Conservation (phyloP, 2,329 filamentous ascomycete species). For the Diaporthe helianthi region DNA sequence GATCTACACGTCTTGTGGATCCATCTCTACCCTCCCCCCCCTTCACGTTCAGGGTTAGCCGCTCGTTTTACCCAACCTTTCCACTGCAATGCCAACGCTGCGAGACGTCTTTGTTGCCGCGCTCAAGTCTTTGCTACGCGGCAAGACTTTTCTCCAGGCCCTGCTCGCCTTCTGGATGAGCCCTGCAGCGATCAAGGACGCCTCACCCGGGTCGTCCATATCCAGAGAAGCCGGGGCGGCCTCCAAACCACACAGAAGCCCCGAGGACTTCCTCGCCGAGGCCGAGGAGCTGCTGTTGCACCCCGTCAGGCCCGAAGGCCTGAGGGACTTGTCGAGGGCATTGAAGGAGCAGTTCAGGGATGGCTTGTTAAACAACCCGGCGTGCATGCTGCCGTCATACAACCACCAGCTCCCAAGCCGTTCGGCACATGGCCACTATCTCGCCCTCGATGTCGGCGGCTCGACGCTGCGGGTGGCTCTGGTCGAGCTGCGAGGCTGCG, state of each 20-base stretch:
- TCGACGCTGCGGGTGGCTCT: constrained; percentile 71
- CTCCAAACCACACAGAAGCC: constrained; percentile 39
- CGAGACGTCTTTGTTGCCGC: constrained; percentile 62
- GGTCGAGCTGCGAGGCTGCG: constrained; percentile 63
- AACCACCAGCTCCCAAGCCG: constrained; percentile 70
- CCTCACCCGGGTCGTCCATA: constrained; percentile 6
- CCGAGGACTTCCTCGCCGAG: constrained; percentile 63
- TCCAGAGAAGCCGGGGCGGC: constrained; percentile 35
- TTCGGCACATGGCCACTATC: constrained; percentile 63
- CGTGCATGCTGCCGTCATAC: constrained; percentile 72
- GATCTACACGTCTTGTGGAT: constrained; percentile 30
- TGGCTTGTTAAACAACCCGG: constrained; percentile 57
- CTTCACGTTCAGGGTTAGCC: constrained; percentile 51
- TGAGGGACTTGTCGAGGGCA: constrained; percentile 54
- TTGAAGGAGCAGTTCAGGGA: constrained; percentile 64
- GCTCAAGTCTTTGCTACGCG: constrained; percentile 64
- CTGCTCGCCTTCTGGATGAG: constrained; percentile 62
- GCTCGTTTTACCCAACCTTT: constrained; percentile 48
- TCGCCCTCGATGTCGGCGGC: constrained; percentile 73
- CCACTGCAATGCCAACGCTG: constrained; percentile 62
- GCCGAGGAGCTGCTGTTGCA: constrained; percentile 60
- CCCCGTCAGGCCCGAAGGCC: constrained; percentile 53
- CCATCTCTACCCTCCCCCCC: constrained; percentile 22
- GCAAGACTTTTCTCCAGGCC: constrained; percentile 65
- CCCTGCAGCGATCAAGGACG: constrained; percentile 47